These are phyloP conservation scores for Amanita rubescens DNA, from an alignment of 768 basidiomycete genomes.

Conservation along the genomic window DNA sequence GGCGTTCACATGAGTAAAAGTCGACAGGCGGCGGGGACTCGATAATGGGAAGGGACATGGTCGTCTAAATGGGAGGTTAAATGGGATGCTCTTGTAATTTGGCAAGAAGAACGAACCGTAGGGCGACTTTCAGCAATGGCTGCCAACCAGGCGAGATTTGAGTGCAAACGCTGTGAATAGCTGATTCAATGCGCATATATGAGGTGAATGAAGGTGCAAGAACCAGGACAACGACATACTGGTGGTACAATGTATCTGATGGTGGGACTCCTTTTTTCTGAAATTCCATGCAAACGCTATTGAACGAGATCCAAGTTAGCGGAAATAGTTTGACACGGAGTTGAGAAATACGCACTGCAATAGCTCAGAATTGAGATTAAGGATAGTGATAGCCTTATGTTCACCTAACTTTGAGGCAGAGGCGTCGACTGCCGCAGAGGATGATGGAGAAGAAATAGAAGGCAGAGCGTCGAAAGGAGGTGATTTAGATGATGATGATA, in stretches of 20 bases:
- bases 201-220: neutral
- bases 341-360: slow-evolving; percentile 47
- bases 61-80: slow-evolving; percentile 21
- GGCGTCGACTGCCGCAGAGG: slow-evolving; percentile 17
- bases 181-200: slow-evolving; percentile 26
- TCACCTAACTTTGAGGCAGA: slow-evolving; percentile 25
- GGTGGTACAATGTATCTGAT: slow-evolving; percentile 44
- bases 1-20: slow-evolving; percentile 46
- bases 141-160: slow-evolving; percentile 67
- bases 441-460: slow-evolving; percentile 11
- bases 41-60: slow-evolving; percentile 47
- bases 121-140: slow-evolving; percentile 52
- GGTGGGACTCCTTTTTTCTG: slow-evolving; percentile 43
- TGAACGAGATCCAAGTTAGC: slow-evolving; percentile 6
- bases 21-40: slow-evolving; percentile 46
- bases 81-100: neutral
- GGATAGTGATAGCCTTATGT: slow-evolving; percentile 50
- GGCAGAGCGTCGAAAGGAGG: slow-evolving; percentile 14
- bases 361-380: slow-evolving; percentile 65
- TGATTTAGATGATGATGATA: neutral
- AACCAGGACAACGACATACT: slow-evolving; percentile 36
- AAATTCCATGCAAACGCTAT: slow-evolving; percentile 55
- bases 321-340: neutral
- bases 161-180: slow-evolving; percentile 54
- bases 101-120: slow-evolving; percentile 31